Conservation (phyloP, 169 alveolate species). For the Plasmodium blacklocki region DNA sequence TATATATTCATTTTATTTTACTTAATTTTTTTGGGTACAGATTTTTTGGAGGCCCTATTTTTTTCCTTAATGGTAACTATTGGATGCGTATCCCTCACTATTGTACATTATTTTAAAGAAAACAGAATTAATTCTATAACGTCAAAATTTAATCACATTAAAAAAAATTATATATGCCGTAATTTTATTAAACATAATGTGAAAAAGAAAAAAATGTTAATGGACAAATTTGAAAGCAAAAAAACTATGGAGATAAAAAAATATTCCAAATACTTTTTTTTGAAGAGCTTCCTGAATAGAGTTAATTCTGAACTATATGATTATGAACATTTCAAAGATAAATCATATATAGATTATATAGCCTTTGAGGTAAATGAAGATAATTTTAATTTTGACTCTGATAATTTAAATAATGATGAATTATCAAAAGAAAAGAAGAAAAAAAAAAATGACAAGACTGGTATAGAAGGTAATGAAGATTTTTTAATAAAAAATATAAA, state of each 20-base stretch:
- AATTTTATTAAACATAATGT: conserved; percentile 15
- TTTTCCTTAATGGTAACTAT: conserved; percentile 42
- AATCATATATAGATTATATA: not conserved
- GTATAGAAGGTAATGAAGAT: not conserved
- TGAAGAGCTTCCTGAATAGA: conserved; percentile 50
- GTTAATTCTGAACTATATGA: conserved; percentile 45
- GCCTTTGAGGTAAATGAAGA: not conserved
- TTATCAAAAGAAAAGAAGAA: not conserved
- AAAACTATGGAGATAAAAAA: conserved; percentile 52
- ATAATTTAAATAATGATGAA: not conserved
- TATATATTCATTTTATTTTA: conserved; percentile 3
- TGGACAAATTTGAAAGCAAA: conserved; percentile 20
- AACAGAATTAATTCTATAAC: conserved; percentile 22
- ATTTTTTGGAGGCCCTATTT: conserved; percentile 37
- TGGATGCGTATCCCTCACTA: conserved; percentile 15
- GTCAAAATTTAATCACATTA: conserved; percentile 29
- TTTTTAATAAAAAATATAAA: not conserved
- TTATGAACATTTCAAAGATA: conserved; percentile 25
- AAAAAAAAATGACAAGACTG: not conserved
- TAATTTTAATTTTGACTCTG: too few relatives aligned
- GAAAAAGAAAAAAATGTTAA: not conserved
- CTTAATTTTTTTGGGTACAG: conserved; percentile 3
- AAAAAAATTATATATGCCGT: conserved; percentile 23
- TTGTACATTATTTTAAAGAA: conserved; percentile 49
- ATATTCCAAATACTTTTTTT: conserved; percentile 58